Evolutionary conservation across 2,329 filamentous ascomycete genomes (phyloP).

Genomic region (Iodosphaeria phyllophila): DNA sequence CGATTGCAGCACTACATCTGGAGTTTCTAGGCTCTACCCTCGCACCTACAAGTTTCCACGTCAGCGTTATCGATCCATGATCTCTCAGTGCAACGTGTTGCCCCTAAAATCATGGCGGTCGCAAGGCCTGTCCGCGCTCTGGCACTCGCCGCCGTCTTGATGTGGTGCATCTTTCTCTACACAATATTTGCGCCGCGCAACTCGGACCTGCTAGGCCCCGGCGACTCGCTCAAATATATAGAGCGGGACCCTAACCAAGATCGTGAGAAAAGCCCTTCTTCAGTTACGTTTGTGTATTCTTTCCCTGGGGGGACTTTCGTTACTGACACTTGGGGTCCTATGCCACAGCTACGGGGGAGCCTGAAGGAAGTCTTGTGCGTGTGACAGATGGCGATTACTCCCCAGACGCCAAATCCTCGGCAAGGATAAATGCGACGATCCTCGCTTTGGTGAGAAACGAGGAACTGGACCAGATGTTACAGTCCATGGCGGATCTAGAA

Average conservation of each 20-base stretch:
- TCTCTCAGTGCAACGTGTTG: constrained; percentile 7
- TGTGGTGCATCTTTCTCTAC: constrained; percentile 66
- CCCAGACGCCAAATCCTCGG: constrained; percentile 53
- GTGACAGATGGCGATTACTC: constrained; percentile 63
- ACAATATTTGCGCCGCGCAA: constrained; percentile 51
- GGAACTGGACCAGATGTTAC: constrained; percentile 67
- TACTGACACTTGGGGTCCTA: constrained; percentile 4
- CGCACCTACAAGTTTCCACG: no score
- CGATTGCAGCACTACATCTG: no score
- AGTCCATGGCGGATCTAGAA: constrained; percentile 82
- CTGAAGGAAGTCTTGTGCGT: constrained; percentile 56
- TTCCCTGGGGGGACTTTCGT: neutral
- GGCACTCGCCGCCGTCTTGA: constrained; percentile 47
- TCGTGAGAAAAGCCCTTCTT: constrained; percentile 33
- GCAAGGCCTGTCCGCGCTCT: constrained; percentile 71
- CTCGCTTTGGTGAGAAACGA: constrained; percentile 84
- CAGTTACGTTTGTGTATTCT: neutral
- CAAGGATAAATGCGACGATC: constrained; percentile 84
- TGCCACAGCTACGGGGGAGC: constrained; percentile 71
- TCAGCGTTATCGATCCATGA: constrained; percentile 8
- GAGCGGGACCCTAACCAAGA: constrained; percentile 73
- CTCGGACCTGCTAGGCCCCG: constrained; percentile 19
- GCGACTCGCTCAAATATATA: constrained; percentile 20
- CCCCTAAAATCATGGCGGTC: constrained; percentile 57
- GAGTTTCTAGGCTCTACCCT: no score